Percentiles rank a stretch among this genome's conserved stretches.
phyloP scores from a whole-genome alignment of 352 stramenopile species.

The Pythium scleroteichum region DNA sequence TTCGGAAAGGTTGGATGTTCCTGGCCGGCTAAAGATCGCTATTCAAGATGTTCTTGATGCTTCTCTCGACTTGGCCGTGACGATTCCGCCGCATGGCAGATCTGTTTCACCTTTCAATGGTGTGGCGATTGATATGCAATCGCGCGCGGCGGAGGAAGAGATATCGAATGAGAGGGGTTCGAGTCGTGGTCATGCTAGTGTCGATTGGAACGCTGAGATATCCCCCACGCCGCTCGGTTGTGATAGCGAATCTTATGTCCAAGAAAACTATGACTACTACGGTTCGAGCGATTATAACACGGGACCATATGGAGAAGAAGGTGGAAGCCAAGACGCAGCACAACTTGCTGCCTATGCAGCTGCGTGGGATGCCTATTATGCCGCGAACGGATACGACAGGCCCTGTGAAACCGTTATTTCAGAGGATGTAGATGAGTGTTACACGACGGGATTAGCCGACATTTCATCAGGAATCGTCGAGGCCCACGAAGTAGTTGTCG shows the following conservation, averaged over 20 bases:
- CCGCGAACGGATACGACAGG: constrained; percentile 21
- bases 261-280: neutral
- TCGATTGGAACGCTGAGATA: no score
- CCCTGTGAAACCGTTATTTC: no score
- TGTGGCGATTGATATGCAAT: no score
- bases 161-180: no score
- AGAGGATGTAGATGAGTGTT: neutral
- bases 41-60: constrained; percentile 64
- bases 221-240: no score
- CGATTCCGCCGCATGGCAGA: constrained; percentile 11
- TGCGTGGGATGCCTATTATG: constrained; percentile 28
- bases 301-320: no score
- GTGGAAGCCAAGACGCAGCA: neutral
- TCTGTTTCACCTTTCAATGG: no score
- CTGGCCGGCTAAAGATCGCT: constrained; percentile 59
- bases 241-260: neutral
- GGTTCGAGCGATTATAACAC: neutral
- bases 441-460: constrained; percentile 6
- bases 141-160: no score
- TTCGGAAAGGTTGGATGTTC: constrained; percentile 44
- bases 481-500: constrained; percentile 43
- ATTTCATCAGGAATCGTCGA: constrained; percentile 31
- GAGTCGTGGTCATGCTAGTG: no score
- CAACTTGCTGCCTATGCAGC: constrained; percentile 1
- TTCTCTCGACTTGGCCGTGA: constrained; percentile 11